Conservation (phyloP, 768 basidiomycete species). For the Hypholoma sublateritium region DNA sequence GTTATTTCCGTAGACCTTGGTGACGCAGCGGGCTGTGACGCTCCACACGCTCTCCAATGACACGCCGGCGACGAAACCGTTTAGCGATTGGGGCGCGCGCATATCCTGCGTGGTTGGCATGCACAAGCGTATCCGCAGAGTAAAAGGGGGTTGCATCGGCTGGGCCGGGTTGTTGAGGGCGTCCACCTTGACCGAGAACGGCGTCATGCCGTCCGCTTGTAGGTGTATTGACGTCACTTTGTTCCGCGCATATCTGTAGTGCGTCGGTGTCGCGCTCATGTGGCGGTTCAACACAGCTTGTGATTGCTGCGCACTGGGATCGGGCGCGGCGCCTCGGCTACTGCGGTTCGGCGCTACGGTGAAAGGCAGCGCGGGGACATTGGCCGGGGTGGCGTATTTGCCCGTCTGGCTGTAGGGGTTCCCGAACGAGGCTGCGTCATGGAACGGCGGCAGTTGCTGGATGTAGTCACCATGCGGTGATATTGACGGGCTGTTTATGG, state of each 20-base stretch:
- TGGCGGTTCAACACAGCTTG: constrained; percentile 6
- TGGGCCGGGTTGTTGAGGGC: constrained; percentile 42
- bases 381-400: constrained; percentile 9
- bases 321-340: neutral
- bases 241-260: constrained; percentile 24
- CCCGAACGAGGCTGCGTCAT: constrained; percentile 18
- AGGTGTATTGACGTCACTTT: constrained; percentile 47
- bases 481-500: constrained; percentile 27
- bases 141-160: constrained; percentile 40
- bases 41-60: constrained; percentile 54
- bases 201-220: constrained; percentile 69
- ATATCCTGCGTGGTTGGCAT: constrained; percentile 57
- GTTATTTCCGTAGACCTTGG: constrained; percentile 54
- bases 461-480: constrained; percentile 29
- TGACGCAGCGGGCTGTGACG: constrained; percentile 59
- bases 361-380: neutral
- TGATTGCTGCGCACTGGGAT: constrained; percentile 1
- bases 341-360: neutral
- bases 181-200: constrained; percentile 60
- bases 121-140: constrained; percentile 55
- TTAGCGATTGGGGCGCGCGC: constrained; percentile 52
- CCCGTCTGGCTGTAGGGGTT: constrained; percentile 7
- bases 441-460: constrained; percentile 22
- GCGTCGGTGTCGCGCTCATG: constrained; percentile 25
- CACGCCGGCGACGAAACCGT: constrained; percentile 62